Evolutionary conservation across 805 yeast genomes (phyloP).

Genomic region (Cyberlindnera bimundalis): DNA sequence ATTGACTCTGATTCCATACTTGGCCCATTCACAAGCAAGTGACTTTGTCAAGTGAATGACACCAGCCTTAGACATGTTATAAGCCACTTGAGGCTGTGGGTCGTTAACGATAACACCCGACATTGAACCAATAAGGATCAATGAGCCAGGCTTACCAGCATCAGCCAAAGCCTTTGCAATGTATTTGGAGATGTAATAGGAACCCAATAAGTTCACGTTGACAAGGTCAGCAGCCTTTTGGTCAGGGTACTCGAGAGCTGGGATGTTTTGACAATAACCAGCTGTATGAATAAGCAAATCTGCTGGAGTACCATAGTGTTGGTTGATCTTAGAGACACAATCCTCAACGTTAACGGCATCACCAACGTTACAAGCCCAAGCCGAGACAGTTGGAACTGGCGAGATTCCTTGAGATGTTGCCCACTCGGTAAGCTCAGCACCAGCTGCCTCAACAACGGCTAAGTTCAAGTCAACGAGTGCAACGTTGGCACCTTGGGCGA

Average conservation of each 20-base stretch:
- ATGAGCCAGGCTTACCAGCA: constrained; percentile 52
- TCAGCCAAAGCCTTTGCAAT: constrained; percentile 65
- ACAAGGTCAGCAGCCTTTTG: constrained; percentile 62
- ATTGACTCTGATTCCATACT: constrained; percentile 70
- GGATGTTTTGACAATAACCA: constrained; percentile 80
- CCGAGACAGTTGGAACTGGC: constrained; percentile 40
- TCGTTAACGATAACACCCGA: constrained; percentile 73
- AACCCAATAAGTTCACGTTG: constrained; percentile 71
- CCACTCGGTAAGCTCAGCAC: constrained; percentile 47
- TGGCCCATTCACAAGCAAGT: constrained; percentile 80
- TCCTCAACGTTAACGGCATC: constrained; percentile 56
- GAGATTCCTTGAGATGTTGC: constrained; percentile 34
- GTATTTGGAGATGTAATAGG: constrained; percentile 70
- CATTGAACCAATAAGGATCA: constrained; percentile 74
- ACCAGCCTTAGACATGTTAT: constrained; percentile 85
- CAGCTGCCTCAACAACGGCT: constrained; percentile 57
- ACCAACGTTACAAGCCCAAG: constrained; percentile 75
- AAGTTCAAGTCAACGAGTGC: constrained; percentile 69
- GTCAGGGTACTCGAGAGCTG: constrained; percentile 76
- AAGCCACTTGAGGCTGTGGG: constrained; percentile 77
- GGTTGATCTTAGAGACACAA: constrained; percentile 49
- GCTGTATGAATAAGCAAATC: constrained; percentile 72
- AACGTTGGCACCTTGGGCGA: constrained; percentile 74
- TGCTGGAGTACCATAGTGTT: constrained; percentile 58
- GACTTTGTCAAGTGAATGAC: constrained; percentile 76